A percentile compares a stretch with the other conserved stretches of the same genome.
Evolutionary conservation across 192 early-diverging fungal species (phyloP).

Genomic region (Paraglomus occultum): DNA sequence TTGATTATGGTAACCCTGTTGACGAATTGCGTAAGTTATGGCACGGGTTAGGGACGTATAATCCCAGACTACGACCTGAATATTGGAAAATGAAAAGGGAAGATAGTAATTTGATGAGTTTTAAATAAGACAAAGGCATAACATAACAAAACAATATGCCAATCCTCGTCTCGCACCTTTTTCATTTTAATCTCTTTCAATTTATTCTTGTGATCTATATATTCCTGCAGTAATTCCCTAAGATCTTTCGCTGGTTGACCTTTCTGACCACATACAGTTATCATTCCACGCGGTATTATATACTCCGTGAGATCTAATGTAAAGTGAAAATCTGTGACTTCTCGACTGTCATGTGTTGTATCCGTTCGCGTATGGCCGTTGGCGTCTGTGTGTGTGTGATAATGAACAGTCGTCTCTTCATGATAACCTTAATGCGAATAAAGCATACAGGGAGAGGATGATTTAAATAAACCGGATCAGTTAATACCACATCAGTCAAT

Average conservation of each 20-base stretch:
- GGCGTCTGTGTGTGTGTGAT: slow-evolving; percentile 1
- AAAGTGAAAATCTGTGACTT: slow-evolving; percentile 40
- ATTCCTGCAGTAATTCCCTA: slow-evolving; percentile 35
- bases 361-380: slow-evolving; percentile 10
- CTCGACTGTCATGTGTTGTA: slow-evolving; percentile 20
- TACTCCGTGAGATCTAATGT: slow-evolving; percentile 36
- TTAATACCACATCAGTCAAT: background rate
- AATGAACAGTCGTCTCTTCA: slow-evolving; percentile 19
- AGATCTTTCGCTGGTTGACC: slow-evolving; percentile 25
- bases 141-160: background rate
- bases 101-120: background rate
- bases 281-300: slow-evolving; percentile 31
- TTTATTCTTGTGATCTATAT: slow-evolving; percentile 35
- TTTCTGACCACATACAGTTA: slow-evolving; percentile 29
- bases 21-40: slow-evolving; percentile 36
- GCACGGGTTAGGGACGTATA: slow-evolving; percentile 38
- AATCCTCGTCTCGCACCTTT: slow-evolving; percentile 28
- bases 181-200: slow-evolving; percentile 44
- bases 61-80: slow-evolving; percentile 34
- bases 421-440: slow-evolving; percentile 30
- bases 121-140: slow-evolving; percentile 13
- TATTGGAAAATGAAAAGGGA: too few species aligned
- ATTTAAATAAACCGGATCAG: background rate
- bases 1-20: slow-evolving; percentile 34
- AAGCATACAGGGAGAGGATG: too few species aligned